phyloP scores from a whole-genome alignment of 495 filamentous ascomycete species.

The Aspergillus nidulans region DNA sequence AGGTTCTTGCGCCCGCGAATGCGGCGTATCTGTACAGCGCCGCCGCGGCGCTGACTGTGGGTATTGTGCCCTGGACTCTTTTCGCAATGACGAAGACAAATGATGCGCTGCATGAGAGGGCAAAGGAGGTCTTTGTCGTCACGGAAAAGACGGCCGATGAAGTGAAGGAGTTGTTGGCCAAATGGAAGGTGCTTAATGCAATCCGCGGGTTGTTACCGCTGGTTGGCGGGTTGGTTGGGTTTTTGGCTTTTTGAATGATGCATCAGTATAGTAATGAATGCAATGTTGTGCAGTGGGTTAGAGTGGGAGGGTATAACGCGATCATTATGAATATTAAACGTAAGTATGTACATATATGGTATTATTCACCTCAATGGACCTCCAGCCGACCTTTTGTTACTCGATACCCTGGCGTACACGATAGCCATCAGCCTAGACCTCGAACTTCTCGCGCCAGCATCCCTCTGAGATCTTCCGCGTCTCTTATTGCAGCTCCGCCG shows the following conservation, averaged over 20 bases:
- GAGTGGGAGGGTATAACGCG: too few species aligned
- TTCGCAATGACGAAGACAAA: slow-evolving; percentile 23
- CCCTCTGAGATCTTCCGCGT: too few species aligned
- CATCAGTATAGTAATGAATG: too few species aligned
- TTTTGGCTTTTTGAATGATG: slow-evolving; percentile 8
- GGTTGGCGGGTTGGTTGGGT: slow-evolving; percentile 26
- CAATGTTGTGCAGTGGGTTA: too few species aligned
- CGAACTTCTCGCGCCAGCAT: too few species aligned
- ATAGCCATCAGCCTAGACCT: too few species aligned
- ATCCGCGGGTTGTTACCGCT: slow-evolving; percentile 34
- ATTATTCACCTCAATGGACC: too few species aligned
- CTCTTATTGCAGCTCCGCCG: background rate
- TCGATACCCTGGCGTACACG: too few species aligned
- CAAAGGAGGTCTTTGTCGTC: background rate
- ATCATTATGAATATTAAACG: too few species aligned
- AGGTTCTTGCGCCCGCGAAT: slow-evolving; percentile 14
- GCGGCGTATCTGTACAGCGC: slow-evolving; percentile 20
- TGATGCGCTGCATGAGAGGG: slow-evolving; percentile 21
- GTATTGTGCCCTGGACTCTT: slow-evolving; percentile 37
- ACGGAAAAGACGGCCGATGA: slow-evolving; percentile 11
- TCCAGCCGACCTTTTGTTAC: too few species aligned
- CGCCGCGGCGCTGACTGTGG: slow-evolving; percentile 29
- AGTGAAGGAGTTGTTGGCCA: slow-evolving; percentile 23
- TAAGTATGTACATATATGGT: too few species aligned
- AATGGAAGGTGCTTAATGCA: slow-evolving; percentile 35